A percentile compares a stretch with the other conserved stretches of the same genome.
Conservation (phyloP, 306 rosid species). For the Vachellia collinsii region DNA sequence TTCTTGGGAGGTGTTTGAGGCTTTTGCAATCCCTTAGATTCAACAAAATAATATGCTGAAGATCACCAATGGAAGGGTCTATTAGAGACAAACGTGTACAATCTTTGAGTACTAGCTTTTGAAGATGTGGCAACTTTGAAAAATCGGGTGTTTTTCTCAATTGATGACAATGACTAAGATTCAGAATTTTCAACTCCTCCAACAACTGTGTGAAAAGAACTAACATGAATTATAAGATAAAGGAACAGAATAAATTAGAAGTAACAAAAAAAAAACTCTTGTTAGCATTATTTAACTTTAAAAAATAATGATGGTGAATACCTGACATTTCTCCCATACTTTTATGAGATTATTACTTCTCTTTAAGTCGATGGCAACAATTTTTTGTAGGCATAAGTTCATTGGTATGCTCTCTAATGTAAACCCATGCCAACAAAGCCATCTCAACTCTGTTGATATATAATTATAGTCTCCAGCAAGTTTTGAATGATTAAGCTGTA, state of each 20-base stretch:
- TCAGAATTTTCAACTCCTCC: background rate
- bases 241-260: background rate
- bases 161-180: background rate
- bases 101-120: background rate
- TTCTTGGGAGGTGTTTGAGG: background rate
- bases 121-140: background rate
- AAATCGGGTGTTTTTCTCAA: background rate
- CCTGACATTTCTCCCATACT: no score
- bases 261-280: no score
- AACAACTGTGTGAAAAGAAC: background rate
- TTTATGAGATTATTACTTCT: no score
- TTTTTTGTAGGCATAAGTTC: no score
- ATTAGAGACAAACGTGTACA: background rate
- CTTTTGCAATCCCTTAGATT: background rate
- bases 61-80: background rate
- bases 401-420: no score
- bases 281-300: no score
- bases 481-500: no score
- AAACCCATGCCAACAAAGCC: no score
- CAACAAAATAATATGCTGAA: background rate
- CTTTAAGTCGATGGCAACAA: no score
- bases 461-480: no score
- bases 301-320: no score
- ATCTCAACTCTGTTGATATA: no score
- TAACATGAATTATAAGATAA: background rate